A percentile compares a stretch with the other conserved stretches of the same genome.
Conservation (phyloP, 1,139 yeast species). For the Blastobotrys arbuscula region DNA sequence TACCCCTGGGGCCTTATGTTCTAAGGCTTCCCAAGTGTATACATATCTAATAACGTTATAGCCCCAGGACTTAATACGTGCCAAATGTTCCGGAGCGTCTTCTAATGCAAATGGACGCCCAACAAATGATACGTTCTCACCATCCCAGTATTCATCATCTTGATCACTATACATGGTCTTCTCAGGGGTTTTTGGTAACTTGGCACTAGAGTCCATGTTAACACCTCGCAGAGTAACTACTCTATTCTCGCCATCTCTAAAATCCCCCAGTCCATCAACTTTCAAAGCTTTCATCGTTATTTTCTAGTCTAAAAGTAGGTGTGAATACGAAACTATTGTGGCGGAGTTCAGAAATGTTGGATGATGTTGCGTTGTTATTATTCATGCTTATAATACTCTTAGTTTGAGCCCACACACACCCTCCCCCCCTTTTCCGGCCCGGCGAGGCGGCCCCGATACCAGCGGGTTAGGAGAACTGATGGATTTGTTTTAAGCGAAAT, state of each 20-base stretch:
- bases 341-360: no score
- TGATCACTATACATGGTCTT: slow-evolving; percentile 49
- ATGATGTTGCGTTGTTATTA: no score
- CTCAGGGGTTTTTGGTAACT: slow-evolving; percentile 56
- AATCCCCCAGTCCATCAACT: slow-evolving; percentile 44
- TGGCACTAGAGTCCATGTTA: slow-evolving; percentile 65
- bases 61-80: slow-evolving; percentile 72
- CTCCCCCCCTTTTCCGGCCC: no score
- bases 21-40: slow-evolving; percentile 89
- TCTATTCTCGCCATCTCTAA: slow-evolving; percentile 53
- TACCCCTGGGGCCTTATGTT: slow-evolving; percentile 79
- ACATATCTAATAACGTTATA: slow-evolving; percentile 72
- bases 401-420: no score
- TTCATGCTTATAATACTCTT: no score
- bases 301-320: no score
- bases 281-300: slow-evolving; percentile 24
- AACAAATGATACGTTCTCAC: slow-evolving; percentile 69
- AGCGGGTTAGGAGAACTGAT: no score
- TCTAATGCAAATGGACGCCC: slow-evolving; percentile 74
- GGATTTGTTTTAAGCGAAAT: no score
- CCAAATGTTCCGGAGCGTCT: slow-evolving; percentile 65
- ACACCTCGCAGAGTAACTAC: slow-evolving; percentile 65
- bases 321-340: no score
- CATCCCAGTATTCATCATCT: slow-evolving; percentile 51
- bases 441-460: no score